A percentile compares a stretch with the other conserved stretches of the same genome.
These are phyloP conservation scores for Wallacemonas sp. DNA, from an alignment of 208 protist species.

Conservation along the genomic window DNA sequence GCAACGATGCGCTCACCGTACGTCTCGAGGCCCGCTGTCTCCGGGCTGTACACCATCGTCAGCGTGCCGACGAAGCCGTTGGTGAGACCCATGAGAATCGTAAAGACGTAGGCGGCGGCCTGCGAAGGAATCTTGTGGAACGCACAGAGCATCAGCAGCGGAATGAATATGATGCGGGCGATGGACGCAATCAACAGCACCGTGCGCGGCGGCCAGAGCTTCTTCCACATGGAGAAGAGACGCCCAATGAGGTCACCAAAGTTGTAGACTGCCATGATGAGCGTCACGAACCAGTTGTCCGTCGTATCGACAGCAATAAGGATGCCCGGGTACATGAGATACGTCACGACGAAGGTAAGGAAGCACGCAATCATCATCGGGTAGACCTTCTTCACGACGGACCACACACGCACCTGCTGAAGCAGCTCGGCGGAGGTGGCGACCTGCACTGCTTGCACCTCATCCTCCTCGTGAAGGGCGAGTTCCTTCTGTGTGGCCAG, in stretches of 20 bases:
- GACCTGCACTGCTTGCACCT: constrained; percentile 5
- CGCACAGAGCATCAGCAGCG: constrained; percentile 70
- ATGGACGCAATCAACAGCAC: constrained; percentile 28
- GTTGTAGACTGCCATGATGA: constrained; percentile 75
- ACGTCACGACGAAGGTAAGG: constrained; percentile 60
- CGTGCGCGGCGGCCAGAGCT: constrained; percentile 34
- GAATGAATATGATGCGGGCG: constrained; percentile 54
- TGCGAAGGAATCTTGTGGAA: constrained; percentile 43
- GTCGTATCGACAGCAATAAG: constrained; percentile 47
- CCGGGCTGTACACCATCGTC: constrained; percentile 73
- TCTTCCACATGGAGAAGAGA: constrained; percentile 36
- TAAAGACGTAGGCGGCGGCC: constrained; percentile 51
- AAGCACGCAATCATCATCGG: constrained; percentile 74
- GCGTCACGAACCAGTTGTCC: constrained; percentile 64
- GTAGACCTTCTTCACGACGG: constrained; percentile 61
- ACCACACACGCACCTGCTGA: constrained; percentile 49
- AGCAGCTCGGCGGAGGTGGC: constrained; percentile 63
- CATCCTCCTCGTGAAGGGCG: constrained; percentile 4
- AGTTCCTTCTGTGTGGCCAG: constrained; percentile 6
- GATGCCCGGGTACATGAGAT: constrained; percentile 78
- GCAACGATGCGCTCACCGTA: constrained; percentile 65
- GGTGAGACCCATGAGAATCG: constrained; percentile 41
- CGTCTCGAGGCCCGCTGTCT: constrained; percentile 28
- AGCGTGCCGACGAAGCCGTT: constrained; percentile 78
- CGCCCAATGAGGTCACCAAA: constrained; percentile 58